These are phyloP conservation scores for Aspergillus fijiensis DNA, from an alignment of 2,329 filamentous ascomycete genomes.

Conservation along the genomic window DNA sequence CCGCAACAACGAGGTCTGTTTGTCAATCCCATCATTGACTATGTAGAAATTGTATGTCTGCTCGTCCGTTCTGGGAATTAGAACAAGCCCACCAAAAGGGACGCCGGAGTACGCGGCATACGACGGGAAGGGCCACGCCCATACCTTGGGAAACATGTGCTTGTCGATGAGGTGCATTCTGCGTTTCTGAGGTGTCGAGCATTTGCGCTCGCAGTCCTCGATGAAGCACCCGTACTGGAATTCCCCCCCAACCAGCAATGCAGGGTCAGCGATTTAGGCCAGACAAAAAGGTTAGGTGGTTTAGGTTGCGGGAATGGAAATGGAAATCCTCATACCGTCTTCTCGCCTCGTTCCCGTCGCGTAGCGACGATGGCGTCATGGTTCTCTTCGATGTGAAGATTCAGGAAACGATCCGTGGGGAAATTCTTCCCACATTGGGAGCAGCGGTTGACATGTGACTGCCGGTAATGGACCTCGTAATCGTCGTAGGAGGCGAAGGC, in stretches of 20 bases:
- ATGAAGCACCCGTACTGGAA: conserved; percentile 85
- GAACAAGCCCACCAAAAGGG: not conserved
- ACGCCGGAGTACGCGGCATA: too few relatives aligned
- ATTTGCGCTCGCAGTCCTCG: conserved; percentile 81
- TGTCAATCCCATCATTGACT: conserved; percentile 86
- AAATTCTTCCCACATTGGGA: conserved; percentile 83
- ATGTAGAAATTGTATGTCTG: conserved; percentile 82
- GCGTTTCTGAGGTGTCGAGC: conserved; percentile 78
- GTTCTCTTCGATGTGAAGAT: conserved; percentile 83
- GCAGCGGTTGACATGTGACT: conserved; percentile 80
- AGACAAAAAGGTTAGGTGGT: not conserved
- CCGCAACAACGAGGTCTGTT: conserved; percentile 72
- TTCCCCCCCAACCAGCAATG: not conserved
- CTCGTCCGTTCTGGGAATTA: not conserved
- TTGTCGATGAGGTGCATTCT: conserved; percentile 90
- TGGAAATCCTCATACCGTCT: conserved; percentile 62
- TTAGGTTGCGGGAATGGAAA: conserved; percentile 14
- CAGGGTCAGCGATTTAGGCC: not conserved
- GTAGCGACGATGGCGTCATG: conserved; percentile 79
- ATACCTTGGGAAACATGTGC: conserved; percentile 76
- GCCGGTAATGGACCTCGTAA: conserved; percentile 83
- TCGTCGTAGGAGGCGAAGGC: conserved; percentile 73
- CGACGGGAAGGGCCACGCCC: too few relatives aligned
- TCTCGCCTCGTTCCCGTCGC: conserved; percentile 75
- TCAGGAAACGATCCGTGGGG: conserved; percentile 76